Evolutionary conservation across 768 basidiomycete genomes (phyloP).

Genomic region (Aureoboletus auriporus): DNA sequence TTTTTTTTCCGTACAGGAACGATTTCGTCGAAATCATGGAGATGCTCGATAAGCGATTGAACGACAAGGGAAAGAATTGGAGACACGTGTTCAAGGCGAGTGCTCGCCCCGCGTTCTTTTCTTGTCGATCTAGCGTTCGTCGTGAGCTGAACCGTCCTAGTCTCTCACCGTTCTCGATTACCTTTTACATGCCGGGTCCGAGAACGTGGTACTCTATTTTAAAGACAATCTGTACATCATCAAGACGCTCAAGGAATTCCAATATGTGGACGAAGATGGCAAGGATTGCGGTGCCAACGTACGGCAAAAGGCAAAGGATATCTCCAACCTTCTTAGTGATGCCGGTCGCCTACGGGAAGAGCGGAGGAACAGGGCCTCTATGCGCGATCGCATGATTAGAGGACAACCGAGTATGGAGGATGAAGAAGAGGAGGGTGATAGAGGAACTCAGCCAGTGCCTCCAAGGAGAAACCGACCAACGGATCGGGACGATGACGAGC

Average conservation of each 20-base stretch:
- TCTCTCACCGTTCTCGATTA: conserved; percentile 95
- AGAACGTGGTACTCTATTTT: conserved; percentile 99
- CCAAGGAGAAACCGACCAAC: conserved; percentile 13
- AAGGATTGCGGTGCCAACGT: conserved; percentile 99
- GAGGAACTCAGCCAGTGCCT: conserved; percentile 12
- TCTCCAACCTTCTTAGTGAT: conserved; percentile 89
- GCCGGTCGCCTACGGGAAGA: conserved; percentile 82
- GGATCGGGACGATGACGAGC: conserved; percentile 77
- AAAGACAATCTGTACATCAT: conserved; percentile 95
- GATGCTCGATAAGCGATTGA: conserved; percentile 97
- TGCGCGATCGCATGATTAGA: conserved; percentile 93
- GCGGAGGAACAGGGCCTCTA: conserved; percentile 75
- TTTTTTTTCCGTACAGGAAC: conserved; percentile 42
- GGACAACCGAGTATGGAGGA: conserved; percentile 42
- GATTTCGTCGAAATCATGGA: conserved; percentile 99
- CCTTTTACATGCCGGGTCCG: conserved; percentile 91
- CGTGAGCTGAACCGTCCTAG: conserved; percentile 33
- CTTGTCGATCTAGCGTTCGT: not conserved
- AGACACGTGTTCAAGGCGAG: conserved; percentile 96
- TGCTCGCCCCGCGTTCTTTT: not conserved
- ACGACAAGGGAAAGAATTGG: conserved; percentile 99
- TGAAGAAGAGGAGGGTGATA: conserved; percentile 15
- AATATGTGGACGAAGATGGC: conserved; percentile 89
- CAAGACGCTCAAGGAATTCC: conserved; percentile 99
- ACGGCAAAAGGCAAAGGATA: conserved; percentile 96